These are phyloP conservation scores for Colletotrichum liriopes DNA, from an alignment of 2,329 filamentous ascomycete genomes.

Conservation along the genomic window DNA sequence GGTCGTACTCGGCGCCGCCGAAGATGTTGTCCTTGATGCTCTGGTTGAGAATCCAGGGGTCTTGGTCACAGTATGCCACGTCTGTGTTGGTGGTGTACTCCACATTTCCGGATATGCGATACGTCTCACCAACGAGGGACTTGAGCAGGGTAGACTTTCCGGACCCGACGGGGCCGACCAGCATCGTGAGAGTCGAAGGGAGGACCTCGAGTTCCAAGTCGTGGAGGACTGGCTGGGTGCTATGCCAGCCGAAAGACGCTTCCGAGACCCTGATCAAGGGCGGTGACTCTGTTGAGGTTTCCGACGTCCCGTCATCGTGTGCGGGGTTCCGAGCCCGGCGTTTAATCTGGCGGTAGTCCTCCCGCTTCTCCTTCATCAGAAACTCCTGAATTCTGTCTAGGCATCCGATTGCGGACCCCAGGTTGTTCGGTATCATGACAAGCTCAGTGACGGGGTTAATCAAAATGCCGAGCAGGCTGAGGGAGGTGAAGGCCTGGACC, in stretches of 20 bases:
- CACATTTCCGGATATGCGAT: constrained; percentile 32
- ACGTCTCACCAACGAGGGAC: constrained; percentile 50
- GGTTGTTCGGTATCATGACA: constrained; percentile 31
- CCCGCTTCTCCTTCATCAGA: constrained; percentile 39
- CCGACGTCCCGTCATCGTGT: accelerated
- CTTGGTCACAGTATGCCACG: constrained; percentile 49
- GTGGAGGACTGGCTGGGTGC: not conserved
- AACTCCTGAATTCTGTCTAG: constrained; percentile 48
- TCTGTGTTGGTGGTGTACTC: constrained; percentile 34
- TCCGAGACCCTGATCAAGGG: not conserved
- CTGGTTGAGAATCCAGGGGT: constrained; percentile 49
- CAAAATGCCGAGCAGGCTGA: constrained; percentile 22
- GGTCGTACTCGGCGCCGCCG: constrained; percentile 41
- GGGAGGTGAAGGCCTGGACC: constrained; percentile 37
- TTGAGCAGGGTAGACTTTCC: constrained; percentile 56
- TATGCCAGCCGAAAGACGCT: constrained; percentile 14
- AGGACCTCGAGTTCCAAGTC: constrained; percentile 11
- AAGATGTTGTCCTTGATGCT: constrained; percentile 46
- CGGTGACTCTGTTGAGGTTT: no score
- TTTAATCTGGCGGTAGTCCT: constrained; percentile 13
- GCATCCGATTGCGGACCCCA: constrained; percentile 45
- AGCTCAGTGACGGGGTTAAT: constrained; percentile 34
- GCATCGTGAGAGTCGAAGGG: not conserved
- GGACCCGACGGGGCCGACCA: constrained; percentile 47
- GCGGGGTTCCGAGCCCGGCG: not conserved